Base-by-base conservation (phyloP, 345 rosid species). In the Corchorus olitorius region DNA sequence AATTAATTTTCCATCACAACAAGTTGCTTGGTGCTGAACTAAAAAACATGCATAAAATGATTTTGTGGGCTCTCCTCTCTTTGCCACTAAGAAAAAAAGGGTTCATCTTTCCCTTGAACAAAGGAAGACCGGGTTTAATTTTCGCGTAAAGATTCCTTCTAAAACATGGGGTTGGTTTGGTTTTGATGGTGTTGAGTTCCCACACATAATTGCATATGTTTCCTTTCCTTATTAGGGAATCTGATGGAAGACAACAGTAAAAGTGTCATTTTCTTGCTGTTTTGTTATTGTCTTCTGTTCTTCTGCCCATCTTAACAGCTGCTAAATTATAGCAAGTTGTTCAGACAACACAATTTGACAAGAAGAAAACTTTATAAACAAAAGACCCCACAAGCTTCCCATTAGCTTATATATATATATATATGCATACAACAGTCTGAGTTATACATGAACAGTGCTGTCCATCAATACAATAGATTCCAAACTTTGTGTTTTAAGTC, bases 1-100 rank as follows among this genome's bases (percentile, higher is more conserved):
- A 53, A 11, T 22, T 6, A n/a, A n/a, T 17, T 27, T 59, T 45
- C 46, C 27, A 27, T 61, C 13, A 59, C 82, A 69, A 59, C 82
- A 69, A 75, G 73, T 75, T 78, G 82, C 79, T 75, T 72, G 63
- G 83, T 84, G 82, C 83, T 77, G 6, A 17, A 41, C 41, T 19
- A 4, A 55, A 45, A 61, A 19, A 45, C 64, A 72, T 83, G 77
- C 69, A 72, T 79, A 22, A 20, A 69, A 43, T 56, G 65, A 16
- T 75, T 61, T 45, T 58, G 76, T 74, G 80, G 84, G 83, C 73
- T 70, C 78, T 79, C 69, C 61, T 50, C 67, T 70, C 71, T 56
- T 34, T 61, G 14, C 88, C 77, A 85, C 78, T 37, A 65, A 33
- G 4, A 63, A 82, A 74, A 76, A 56, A 75, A 67, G 27, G 27